These are phyloP conservation scores for Immersiporthe knoxdaviesiana DNA, from an alignment of 2,329 filamentous ascomycete genomes.

Conservation along the genomic window DNA sequence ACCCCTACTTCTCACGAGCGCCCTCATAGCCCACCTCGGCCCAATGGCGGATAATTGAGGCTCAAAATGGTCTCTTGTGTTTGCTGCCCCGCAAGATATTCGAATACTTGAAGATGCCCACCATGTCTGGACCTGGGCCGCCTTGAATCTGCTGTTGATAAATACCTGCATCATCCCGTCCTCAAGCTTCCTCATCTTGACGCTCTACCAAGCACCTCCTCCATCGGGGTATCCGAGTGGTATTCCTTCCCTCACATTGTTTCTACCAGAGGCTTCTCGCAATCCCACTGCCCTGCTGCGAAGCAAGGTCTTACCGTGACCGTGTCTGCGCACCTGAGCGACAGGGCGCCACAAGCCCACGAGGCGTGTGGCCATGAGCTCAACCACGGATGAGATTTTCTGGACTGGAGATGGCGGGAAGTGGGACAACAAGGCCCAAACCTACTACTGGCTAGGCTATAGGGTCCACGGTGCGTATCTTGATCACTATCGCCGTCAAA, in stretches of 20 bases:
- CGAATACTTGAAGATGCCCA: constrained; percentile 3
- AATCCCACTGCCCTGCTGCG: not conserved
- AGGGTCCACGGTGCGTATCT: not conserved
- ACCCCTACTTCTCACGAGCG: not conserved
- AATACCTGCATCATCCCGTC: not conserved
- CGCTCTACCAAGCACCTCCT: not conserved
- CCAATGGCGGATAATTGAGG: constrained; percentile 4
- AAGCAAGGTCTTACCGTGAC: not conserved
- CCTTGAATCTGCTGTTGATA: constrained; percentile 2
- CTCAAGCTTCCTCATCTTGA: not conserved
- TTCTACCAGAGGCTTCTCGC: no score
- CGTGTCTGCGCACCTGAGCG: not conserved
- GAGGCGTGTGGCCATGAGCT: not conserved
- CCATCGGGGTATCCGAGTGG: not conserved
- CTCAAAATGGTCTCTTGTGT: constrained; percentile 2
- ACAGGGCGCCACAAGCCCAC: not conserved
- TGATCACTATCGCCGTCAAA: not conserved
- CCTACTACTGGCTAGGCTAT: not conserved
- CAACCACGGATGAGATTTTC: not conserved
- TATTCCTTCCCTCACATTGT: not conserved
- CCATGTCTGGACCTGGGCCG: not conserved
- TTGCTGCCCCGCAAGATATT: not conserved
- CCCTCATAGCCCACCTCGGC: not conserved
- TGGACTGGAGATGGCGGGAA: not conserved
- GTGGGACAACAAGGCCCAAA: not conserved